These are phyloP conservation scores for Leccinum fibrillosum DNA, from an alignment of 768 basidiomycete genomes.

Conservation along the genomic window DNA sequence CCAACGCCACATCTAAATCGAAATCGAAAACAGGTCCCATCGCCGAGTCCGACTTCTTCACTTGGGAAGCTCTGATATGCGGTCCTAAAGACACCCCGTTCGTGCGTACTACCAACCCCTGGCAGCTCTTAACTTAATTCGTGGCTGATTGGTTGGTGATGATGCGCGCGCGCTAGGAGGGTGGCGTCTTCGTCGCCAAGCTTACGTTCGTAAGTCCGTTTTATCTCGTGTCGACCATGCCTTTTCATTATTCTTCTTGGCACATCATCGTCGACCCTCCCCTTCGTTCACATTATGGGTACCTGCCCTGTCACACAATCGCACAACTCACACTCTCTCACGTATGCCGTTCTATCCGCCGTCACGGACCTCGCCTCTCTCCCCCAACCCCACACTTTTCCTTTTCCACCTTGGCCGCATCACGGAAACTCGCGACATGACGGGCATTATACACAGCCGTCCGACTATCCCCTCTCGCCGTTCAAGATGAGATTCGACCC, in stretches of 20 bases:
- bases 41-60: constrained; percentile 91
- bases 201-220: constrained; percentile 77
- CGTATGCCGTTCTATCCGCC: neutral
- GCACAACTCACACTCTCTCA: neutral
- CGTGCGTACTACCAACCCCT: constrained; percentile 42
- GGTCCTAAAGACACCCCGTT: constrained; percentile 96
- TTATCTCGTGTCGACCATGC: neutral
- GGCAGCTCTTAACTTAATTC: neutral
- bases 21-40: constrained; percentile 59
- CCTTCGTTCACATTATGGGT: too few relatives aligned
- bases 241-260: neutral
- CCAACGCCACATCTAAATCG: neutral
- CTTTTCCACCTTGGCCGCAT: neutral
- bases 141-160: neutral
- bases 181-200: constrained; percentile 89
- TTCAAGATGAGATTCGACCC: constrained; percentile 99
- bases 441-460: constrained; percentile 43
- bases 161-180: constrained; percentile 58
- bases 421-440: neutral
- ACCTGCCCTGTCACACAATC: too few relatives aligned
- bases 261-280: too few relatives aligned
- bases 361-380: neutral
- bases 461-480: constrained; percentile 94
- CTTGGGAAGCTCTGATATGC: constrained; percentile 92
- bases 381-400: neutral